phyloP scores from a whole-genome alignment of 768 basidiomycete species.

The Clitopilus passeckerianus region DNA sequence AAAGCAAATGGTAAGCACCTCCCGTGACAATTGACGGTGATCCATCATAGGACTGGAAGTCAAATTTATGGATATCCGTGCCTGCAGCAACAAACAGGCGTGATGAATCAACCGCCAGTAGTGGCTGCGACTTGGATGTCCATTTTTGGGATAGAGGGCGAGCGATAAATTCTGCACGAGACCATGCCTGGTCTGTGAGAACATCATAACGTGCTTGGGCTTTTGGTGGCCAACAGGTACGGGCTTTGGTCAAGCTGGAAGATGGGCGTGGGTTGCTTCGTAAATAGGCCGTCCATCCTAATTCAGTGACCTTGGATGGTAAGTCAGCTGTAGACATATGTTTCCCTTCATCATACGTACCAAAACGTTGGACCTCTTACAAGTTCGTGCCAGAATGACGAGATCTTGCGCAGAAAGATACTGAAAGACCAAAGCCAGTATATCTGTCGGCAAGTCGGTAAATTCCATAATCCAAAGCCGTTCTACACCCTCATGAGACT shows the following conservation, averaged over 20 bases:
- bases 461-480: conserved; percentile 17
- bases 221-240: conserved; percentile 38
- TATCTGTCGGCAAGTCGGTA: conserved; percentile 44
- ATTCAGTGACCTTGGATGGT: background rate
- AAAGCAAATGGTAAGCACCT: conserved; percentile 33
- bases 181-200: conserved; percentile 53
- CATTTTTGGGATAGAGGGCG: conserved; percentile 61
- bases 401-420: conserved; percentile 39
- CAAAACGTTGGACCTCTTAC: conserved; percentile 55
- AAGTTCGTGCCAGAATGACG: conserved; percentile 32
- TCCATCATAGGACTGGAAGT: conserved; percentile 29
- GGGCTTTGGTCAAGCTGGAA: conserved; percentile 39
- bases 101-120: conserved; percentile 48
- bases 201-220: conserved; percentile 44
- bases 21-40: conserved; percentile 44
- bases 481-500: background rate
- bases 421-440: conserved; percentile 50
- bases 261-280: conserved; percentile 50
- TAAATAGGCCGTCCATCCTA: conserved; percentile 45
- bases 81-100: conserved; percentile 62
- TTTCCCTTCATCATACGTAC: conserved; percentile 12
- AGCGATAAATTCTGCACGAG: conserved; percentile 45
- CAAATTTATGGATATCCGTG: conserved; percentile 50
- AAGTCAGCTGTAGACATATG: background rate
- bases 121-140: conserved; percentile 50